Evolutionary conservation across 2,329 filamentous ascomycete species (phyloP), one percentile per base, ranked within the genome.

Genomic region (Rhexocercosporidium sp.): DNA sequence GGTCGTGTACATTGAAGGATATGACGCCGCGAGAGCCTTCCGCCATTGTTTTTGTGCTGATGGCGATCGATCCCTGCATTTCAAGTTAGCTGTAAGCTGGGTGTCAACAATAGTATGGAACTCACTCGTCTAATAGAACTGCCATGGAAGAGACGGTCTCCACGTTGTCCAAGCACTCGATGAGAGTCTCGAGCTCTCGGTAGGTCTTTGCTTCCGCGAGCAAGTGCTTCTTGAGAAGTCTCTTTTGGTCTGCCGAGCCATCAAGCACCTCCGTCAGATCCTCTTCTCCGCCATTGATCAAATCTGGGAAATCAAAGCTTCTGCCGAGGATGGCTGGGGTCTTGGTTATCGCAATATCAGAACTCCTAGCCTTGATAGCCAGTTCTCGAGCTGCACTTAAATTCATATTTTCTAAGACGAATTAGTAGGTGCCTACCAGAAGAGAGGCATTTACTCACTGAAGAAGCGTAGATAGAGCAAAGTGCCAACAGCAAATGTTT

Each of bases 381-480:
- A 91, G 79, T 69, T 82, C 81, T 59, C 84, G 80, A 62, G 88
- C 87, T 59, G 87, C 87, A 37, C 81, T 79, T 54, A 90, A 79
- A 67, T 81, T 72, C 65, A 75, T 67, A 31, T 78, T 80, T 64
- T 84, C 84, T 73, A 66, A 39, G 41, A 51, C 41, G 47, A 59
- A 76, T 74, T 70, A 72, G 65, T 62, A 56, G 41, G 39, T 20
- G n/a, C 46, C 20, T 57, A 12, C 46, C 56, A 25, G 46, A 20
- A 49, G 18, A 27, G 25, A 16, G 59, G 61, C 11, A 56, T 47
- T n/a, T 46, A 86, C 93, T 83, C 87, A 96, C 93, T 86, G 56
- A 97, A 84, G 75, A 97, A 94, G 68, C 90, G 89, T 75, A 92
- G 92, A 80, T 97, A 93, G n/a, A 94, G 86, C 73, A 88, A 85